Base-by-base conservation (phyloP, 2,329 filamentous ascomycete species). In the Moelleriella libera region DNA sequence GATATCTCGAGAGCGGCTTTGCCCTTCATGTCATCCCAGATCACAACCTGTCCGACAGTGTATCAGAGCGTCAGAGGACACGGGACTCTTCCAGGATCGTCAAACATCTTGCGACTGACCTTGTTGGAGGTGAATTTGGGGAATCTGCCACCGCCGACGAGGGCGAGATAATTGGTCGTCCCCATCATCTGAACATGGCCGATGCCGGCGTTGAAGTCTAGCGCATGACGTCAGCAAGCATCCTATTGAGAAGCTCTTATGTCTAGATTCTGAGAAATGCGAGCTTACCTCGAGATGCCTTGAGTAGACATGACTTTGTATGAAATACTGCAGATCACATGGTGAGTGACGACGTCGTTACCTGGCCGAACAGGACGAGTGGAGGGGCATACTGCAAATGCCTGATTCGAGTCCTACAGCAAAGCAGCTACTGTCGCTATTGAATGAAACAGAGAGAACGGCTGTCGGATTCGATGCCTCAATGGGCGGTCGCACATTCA, bases 81-180 rank as follows among this genome's bases (percentile, higher is more conserved):
- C 21, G 21, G 21, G 21, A 21, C 21, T 21, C 21, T 21, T 21
- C 21, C 21, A 21, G 21, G 21, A 21, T 21, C 21, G 3, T 21
- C 21, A 21, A 21, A 21, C 21, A 21, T 21, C 21, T 21, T 12
- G 34, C 8, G 45, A 28, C 45, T 43, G 57, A 82, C 86, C 72
- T 94, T 94, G 66, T 89, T 94, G 60, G 84, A 83, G 11, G 88
- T 82, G 57, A 88, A 92, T 59, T 90, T 90, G 47, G 89, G 88
- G 50, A 82, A 80, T 56, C 78, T 84, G 45, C 92, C 88, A 55
- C 90, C 90, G 53, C 89, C 89, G 48, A 96, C 88, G 8, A 97
- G 75, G 30, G 87, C 90, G 37, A 96, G 73, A 62, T 89, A 94
- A 66, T 90, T 89, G 47, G 86, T 82, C 55, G 81, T 84, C 43